These are phyloP conservation scores for Salix purpurea DNA, from an alignment of 345 rosid genomes.

Conservation along the genomic window DNA sequence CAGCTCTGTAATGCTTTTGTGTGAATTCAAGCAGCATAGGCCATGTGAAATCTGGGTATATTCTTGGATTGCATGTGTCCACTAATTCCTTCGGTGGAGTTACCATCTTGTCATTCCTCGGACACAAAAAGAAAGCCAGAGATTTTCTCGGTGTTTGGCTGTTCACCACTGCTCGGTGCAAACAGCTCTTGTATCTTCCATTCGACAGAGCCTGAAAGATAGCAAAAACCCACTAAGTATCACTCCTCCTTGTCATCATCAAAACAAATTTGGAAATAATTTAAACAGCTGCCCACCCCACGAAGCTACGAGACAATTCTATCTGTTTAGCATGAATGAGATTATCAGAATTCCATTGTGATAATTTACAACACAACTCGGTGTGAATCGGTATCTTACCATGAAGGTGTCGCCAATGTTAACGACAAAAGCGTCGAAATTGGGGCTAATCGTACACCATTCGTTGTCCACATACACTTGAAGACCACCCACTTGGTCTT, in stretches of 20 bases:
- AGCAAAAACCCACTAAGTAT: background rate
- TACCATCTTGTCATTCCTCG: conserved; percentile 68
- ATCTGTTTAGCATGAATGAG: background rate
- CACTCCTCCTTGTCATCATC: background rate
- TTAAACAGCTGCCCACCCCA: background rate
- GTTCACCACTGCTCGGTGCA: conserved; percentile 95
- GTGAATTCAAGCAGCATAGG: conserved; percentile 73
- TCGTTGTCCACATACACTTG: conserved; percentile 83
- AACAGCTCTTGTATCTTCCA: conserved; percentile 78
- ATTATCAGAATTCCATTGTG: background rate
- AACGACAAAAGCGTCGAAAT: conserved; percentile 76
- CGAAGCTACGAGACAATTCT: background rate
- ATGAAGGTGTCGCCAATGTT: conserved; percentile 98
- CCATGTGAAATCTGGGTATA: conserved; percentile 87
- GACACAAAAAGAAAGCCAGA: conserved; percentile 91
- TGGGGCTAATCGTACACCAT: conserved; percentile 76
- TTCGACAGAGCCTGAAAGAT: conserved; percentile 73
- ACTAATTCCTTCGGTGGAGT: conserved; percentile 71
- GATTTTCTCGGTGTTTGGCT: conserved; percentile 75
- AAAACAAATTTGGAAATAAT: background rate
- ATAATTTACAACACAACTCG: too few relatives aligned
- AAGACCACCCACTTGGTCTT: conserved; percentile 90
- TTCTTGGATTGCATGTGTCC: conserved; percentile 48
- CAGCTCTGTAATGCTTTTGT: conserved; percentile 83
- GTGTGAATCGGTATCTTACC: conserved; percentile 43